These are phyloP conservation scores for Pulveroboletus sp. DNA, from an alignment of 768 basidiomycete genomes.

Conservation along the genomic window DNA sequence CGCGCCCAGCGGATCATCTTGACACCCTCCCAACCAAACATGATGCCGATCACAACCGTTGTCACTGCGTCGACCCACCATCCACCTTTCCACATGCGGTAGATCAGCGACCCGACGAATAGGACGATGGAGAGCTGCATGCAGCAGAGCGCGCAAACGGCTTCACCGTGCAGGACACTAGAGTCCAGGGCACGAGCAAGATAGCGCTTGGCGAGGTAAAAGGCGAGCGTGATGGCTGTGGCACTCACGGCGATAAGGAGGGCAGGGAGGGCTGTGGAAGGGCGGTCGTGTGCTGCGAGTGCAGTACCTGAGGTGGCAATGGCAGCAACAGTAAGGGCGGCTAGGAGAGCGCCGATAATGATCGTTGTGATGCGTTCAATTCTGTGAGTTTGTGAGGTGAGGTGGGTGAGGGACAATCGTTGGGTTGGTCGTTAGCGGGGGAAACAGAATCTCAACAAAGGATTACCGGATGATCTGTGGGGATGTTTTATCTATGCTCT, in stretches of 20 bases:
- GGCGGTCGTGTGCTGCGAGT: constrained; percentile 34
- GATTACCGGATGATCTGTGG: constrained; percentile 13
- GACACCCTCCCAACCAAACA: constrained; percentile 43
- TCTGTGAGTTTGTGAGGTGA: constrained; percentile 15
- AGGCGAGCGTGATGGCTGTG: constrained; percentile 35
- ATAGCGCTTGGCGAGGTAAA: constrained; percentile 43
- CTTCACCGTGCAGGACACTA: constrained; percentile 41
- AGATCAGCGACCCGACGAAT: constrained; percentile 39
- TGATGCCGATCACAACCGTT: constrained; percentile 34
- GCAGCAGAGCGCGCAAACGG: constrained; percentile 41
- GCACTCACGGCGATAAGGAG: constrained; percentile 42
- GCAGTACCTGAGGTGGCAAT: constrained; percentile 32
- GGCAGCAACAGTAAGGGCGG: constrained; percentile 36
- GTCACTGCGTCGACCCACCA: constrained; percentile 49
- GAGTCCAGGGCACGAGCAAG: constrained; percentile 43
- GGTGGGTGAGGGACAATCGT: neutral
- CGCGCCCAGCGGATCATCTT: constrained; percentile 41
- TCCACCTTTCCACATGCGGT: constrained; percentile 38
- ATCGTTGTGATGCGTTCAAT: constrained; percentile 35
- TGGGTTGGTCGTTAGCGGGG: neutral
- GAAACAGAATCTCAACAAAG: neutral
- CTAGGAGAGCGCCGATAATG: constrained; percentile 35
- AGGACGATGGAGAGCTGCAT: constrained; percentile 41
- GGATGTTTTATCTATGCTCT: neutral
- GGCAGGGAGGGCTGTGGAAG: constrained; percentile 36